phyloP scores from a whole-genome alignment of 768 basidiomycete genomes.

The Termitomyces eurrhizus region DNA sequence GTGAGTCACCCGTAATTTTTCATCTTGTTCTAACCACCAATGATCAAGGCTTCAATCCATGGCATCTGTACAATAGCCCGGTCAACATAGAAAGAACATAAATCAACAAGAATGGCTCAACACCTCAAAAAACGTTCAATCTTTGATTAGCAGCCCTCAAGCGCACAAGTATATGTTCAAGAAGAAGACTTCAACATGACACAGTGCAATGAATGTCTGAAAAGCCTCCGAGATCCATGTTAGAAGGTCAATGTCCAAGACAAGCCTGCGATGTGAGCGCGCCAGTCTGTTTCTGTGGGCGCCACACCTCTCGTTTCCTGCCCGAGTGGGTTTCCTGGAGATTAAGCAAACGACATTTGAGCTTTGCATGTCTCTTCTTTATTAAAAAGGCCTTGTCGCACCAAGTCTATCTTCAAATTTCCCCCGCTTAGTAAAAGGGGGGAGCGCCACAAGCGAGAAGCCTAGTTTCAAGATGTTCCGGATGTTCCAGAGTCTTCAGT shows the following conservation, averaged over 20 bases:
- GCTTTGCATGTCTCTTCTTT: background rate
- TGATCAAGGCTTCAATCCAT: background rate
- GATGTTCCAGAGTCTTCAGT: background rate
- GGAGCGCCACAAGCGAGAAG: conserved; percentile 2
- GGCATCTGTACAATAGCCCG: background rate
- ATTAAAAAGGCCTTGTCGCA: background rate
- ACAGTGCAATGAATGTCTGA: background rate
- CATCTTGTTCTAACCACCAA: background rate
- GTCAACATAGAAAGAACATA: background rate
- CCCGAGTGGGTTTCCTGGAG: background rate
- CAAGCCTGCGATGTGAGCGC: background rate
- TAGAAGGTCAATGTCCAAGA: background rate
- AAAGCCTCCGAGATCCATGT: background rate
- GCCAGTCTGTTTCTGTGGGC: background rate
- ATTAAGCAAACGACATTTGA: background rate
- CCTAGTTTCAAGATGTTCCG: background rate
- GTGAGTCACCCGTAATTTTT: background rate
- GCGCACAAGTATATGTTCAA: background rate
- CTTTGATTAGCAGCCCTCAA: background rate
- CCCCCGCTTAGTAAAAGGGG: background rate
- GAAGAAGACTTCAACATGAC: background rate
- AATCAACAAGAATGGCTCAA: background rate
- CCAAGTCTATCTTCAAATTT: background rate
- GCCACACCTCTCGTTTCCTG: background rate
- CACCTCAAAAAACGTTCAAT: background rate